These are phyloP conservation scores for Anthracocystis panici-leucophaei DNA, from an alignment of 1,284 basidiomycete species.

Conservation along the genomic window DNA sequence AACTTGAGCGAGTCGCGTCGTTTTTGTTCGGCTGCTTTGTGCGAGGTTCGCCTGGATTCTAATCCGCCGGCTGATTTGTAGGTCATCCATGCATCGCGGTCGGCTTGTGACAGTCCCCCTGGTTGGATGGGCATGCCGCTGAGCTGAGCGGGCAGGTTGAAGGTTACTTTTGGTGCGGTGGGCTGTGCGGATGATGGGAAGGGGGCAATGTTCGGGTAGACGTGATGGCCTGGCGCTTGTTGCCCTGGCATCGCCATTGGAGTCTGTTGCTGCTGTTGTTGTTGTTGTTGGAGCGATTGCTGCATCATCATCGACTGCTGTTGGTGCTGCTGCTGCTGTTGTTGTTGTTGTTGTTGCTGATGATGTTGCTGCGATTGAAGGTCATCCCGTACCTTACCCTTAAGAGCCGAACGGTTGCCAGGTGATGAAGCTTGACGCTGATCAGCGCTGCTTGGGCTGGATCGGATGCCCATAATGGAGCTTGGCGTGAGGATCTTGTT, in stretches of 20 bases:
- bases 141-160: conserved; percentile 39
- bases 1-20: conserved; percentile 94
- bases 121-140: conserved; percentile 51
- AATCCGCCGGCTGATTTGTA: conserved; percentile 54
- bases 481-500: conserved; percentile 64
- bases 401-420: conserved; percentile 20
- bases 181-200: conserved; percentile 16
- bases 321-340: conserved; percentile 4
- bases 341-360: conserved; percentile 22
- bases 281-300: conserved; percentile 10
- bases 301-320: conserved; percentile 22
- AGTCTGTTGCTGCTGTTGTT: conserved; percentile 3
- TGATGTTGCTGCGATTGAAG: conserved; percentile 19
- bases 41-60: conserved; percentile 83
- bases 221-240: conserved; percentile 9
- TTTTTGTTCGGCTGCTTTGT: conserved; percentile 97
- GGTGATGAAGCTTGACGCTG: conserved; percentile 20
- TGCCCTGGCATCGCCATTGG: conserved; percentile 18
- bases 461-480: conserved; percentile 65
- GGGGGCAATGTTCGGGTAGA: conserved; percentile 37
- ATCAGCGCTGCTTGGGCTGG: conserved; percentile 20
- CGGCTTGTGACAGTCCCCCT: conserved; percentile 46
- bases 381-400: conserved; percentile 35
- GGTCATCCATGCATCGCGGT: conserved; percentile 58
- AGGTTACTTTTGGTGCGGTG: conserved; percentile 39